Evolutionary conservation across 176 grass and related monocot genomes (phyloP), one percentile per base, ranked within the genome.

Genomic region (Aegilops speltoides): DNA sequence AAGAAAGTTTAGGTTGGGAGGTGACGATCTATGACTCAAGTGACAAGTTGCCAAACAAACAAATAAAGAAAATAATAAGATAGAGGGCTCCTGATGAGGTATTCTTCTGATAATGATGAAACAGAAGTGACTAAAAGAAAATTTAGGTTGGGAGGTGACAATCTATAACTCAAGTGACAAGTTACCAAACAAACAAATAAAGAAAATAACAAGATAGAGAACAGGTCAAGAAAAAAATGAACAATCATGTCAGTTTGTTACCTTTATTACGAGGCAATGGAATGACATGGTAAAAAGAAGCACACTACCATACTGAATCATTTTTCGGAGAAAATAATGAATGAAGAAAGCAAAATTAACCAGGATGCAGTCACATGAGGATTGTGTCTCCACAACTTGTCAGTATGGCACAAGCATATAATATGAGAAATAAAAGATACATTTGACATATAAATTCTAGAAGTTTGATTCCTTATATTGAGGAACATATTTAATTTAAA

Each of bases 111-210:
- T 28, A 28, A 28, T 28, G 28, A 28, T 28, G 28, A 28, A 28
- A 28, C 28, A 28, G 28, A 28, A 28, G 28, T 28, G 28, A 28
- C 28, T 28, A 28, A 28, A 28, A 28, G 28, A 28, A 28, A 28
- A 28, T 78, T 82, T 63, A 83, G 73, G 17, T 31, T 66, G 29
- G 32, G 25, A 85, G 10, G 8, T 66, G 68, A 79, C 46, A 74
- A 59, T 50, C 19, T 61, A 89, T 22, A 25, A 68, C 25, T 7
- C 20, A 75, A 76, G 24, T 22, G 52, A 20, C 52, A 57, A 19
- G 52, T 57, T 57, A 8, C 31, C 60, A 41, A 74, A 12, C 10
- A 26, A 64, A 31, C 2, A 4, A 70, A 17, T 11, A 29, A 63
- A 37, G 29, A 78, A 68, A n/a, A n/a, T n/a, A n/a, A n/a, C n/a